Conservation (phyloP, 2,329 filamentous ascomycete genomes). For the Phyllosticta citrichinensis region DNA sequence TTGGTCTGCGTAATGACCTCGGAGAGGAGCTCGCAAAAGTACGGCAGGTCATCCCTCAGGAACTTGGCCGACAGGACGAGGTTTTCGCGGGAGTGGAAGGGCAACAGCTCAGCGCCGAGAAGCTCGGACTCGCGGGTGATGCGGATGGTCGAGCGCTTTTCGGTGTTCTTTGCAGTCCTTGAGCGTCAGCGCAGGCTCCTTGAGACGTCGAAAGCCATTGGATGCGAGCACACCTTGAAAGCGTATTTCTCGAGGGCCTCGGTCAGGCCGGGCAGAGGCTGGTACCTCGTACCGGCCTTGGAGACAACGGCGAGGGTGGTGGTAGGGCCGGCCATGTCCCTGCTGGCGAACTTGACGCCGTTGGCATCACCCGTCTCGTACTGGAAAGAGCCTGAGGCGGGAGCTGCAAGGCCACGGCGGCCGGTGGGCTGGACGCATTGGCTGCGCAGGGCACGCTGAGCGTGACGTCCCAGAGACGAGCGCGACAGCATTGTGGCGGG, state of each 20-base stretch:
- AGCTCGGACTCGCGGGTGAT: slow-evolving; percentile 94
- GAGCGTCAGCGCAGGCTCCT: slow-evolving; percentile 10
- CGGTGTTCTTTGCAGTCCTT: slow-evolving; percentile 57
- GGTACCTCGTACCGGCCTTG: slow-evolving; percentile 89
- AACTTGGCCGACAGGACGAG: slow-evolving; percentile 90
- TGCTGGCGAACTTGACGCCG: slow-evolving; percentile 85
- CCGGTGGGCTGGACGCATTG: slow-evolving; percentile 46
- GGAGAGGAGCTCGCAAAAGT: slow-evolving; percentile 90
- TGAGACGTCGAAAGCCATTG: slow-evolving; percentile 5
- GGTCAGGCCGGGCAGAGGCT: slow-evolving; percentile 80
- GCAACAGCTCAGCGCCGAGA: slow-evolving; percentile 77
- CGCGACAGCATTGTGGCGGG: slow-evolving; percentile 53
- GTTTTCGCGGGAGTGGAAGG: slow-evolving; percentile 88
- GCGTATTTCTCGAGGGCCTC: slow-evolving; percentile 90
- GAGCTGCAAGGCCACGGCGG: slow-evolving; percentile 54
- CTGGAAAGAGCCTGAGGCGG: slow-evolving; percentile 66
- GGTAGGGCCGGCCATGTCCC: slow-evolving; percentile 79
- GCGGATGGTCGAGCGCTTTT: slow-evolving; percentile 78
- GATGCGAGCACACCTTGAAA: slow-evolving; percentile 63
- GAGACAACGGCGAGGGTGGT: slow-evolving; percentile 85
- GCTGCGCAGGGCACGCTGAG: slow-evolving; percentile 51
- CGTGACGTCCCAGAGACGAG: slow-evolving; percentile 53
- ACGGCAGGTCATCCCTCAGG: slow-evolving; percentile 88
- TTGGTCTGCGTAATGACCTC: slow-evolving; percentile 85
- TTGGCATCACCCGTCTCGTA: slow-evolving; percentile 80